phyloP scores from a whole-genome alignment of 73 alveolate species.

The Paramecium pentaurelia region DNA sequence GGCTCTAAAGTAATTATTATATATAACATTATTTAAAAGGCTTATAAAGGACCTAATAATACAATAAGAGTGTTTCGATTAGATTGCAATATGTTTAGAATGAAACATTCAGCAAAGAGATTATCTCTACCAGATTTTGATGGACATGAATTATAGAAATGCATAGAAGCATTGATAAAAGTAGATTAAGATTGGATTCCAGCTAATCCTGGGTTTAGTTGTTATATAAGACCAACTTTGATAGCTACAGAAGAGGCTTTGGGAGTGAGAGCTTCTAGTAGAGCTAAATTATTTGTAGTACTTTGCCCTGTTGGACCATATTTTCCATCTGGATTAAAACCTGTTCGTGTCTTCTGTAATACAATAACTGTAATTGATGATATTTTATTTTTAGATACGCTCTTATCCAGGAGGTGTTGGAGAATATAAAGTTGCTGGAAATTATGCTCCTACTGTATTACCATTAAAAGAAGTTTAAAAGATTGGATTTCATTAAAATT shows the following conservation, averaged over 20 bases:
- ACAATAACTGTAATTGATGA: not conserved
- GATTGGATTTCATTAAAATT: slow-evolving; percentile 75
- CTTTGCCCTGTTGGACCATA: slow-evolving; percentile 89
- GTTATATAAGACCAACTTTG: slow-evolving; percentile 85
- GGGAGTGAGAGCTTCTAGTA: slow-evolving; percentile 76
- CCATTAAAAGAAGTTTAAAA: slow-evolving; percentile 60
- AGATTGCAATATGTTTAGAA: slow-evolving; percentile 65
- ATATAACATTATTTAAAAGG: not conserved
- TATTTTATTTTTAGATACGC: slow-evolving; percentile 2
- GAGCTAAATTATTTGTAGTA: slow-evolving; percentile 70
- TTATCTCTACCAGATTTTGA: slow-evolving; percentile 76
- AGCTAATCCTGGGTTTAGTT: slow-evolving; percentile 67
- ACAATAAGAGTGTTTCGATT: slow-evolving; percentile 67
- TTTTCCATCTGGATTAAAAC: slow-evolving; percentile 78
- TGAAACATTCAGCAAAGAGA: slow-evolving; percentile 64
- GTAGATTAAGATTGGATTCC: slow-evolving; percentile 85
- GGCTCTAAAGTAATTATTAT: slow-evolving; percentile 59
- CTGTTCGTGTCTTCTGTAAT: slow-evolving; percentile 72
- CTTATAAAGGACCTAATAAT: slow-evolving; percentile 62
- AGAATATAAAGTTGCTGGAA: slow-evolving; percentile 71
- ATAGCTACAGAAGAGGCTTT: slow-evolving; percentile 76
- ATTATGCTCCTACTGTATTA: slow-evolving; percentile 85
- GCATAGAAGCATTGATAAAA: slow-evolving; percentile 66
- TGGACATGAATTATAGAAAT: slow-evolving; percentile 67
- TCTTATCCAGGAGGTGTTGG: slow-evolving; percentile 87